Conservation (phyloP, 176 grass and related monocot species). For the Oryza meridionalis region DNA sequence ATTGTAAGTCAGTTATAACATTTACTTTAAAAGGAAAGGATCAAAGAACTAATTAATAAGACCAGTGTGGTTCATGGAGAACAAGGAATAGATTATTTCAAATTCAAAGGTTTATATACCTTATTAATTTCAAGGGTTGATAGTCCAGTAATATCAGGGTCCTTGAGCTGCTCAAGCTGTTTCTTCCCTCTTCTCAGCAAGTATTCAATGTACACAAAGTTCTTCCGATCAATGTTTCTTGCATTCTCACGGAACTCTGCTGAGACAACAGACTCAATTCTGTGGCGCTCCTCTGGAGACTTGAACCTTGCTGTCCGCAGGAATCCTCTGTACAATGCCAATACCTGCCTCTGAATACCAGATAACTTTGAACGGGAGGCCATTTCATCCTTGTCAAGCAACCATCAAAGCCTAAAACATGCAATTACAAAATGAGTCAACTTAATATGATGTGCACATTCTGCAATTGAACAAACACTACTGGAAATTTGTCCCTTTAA, state of each 20-base stretch:
- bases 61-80: neutral
- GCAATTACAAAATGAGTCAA: constrained; percentile 2
- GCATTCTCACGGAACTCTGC: constrained; percentile 74
- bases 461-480: neutral
- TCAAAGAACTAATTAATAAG: neutral
- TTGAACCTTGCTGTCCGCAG: constrained; percentile 69
- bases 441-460: neutral
- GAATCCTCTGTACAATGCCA: constrained; percentile 76
- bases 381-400: constrained; percentile 56
- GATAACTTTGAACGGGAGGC: constrained; percentile 65
- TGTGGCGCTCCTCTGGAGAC: constrained; percentile 61
- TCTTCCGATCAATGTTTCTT: constrained; percentile 67
- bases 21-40: constrained; percentile 6
- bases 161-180: constrained; percentile 93
- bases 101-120: constrained; percentile 17
- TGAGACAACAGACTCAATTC: constrained; percentile 70
- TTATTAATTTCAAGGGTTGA: constrained; percentile 67
- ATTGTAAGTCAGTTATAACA: neutral
- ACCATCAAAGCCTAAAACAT: constrained; percentile 21
- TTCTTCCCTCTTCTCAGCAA: constrained; percentile 81
- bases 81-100: neutral
- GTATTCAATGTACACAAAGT: constrained; percentile 96
- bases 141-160: constrained; percentile 73
- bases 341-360: constrained; percentile 88
- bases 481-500: neutral